Percentiles rank a stretch among this genome's conserved stretches.
Evolutionary conservation across 257 asterid genomes (phyloP).

Genomic region (Petunia secreta): DNA sequence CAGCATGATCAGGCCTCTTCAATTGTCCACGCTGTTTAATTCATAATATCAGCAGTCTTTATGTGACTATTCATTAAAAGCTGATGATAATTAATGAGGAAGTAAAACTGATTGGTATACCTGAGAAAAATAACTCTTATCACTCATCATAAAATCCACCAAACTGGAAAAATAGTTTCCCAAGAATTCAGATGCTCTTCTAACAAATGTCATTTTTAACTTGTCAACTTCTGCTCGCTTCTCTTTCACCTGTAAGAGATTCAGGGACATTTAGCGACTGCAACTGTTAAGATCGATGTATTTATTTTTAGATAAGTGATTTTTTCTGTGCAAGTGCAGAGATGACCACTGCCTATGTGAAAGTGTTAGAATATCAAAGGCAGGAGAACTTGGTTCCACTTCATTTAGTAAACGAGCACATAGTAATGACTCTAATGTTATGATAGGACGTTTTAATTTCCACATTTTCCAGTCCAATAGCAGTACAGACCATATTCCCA

Average conservation of each 20-base stretch:
- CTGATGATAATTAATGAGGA: background rate
- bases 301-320: background rate
- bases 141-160: conserved; percentile 98
- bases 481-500: background rate
- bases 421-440: background rate
- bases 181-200: conserved; percentile 92
- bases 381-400: conserved; percentile 14
- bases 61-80: conserved; percentile 30
- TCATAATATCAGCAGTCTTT: conserved; percentile 35
- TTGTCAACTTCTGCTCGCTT: conserved; percentile 85
- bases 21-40: conserved; percentile 85
- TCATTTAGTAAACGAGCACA: conserved; percentile 17
- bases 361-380: conserved; percentile 10
- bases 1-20: conserved; percentile 98
- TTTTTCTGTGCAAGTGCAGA: conserved; percentile 14
- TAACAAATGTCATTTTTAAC: conserved; percentile 71
- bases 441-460: conserved; percentile 1
- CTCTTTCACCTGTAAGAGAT: conserved; percentile 74
- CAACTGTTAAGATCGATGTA: background rate
- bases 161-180: conserved; percentile 80
- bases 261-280: conserved; percentile 22
- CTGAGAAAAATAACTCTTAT: conserved; percentile 95
- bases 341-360: conserved; percentile 13
- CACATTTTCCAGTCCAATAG: background rate
- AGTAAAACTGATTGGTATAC: conserved; percentile 42